Evolutionary conservation across 2,329 filamentous ascomycete species (phyloP), one percentile per base, ranked within the genome.

Genomic region (Fusarium bulbicola): DNA sequence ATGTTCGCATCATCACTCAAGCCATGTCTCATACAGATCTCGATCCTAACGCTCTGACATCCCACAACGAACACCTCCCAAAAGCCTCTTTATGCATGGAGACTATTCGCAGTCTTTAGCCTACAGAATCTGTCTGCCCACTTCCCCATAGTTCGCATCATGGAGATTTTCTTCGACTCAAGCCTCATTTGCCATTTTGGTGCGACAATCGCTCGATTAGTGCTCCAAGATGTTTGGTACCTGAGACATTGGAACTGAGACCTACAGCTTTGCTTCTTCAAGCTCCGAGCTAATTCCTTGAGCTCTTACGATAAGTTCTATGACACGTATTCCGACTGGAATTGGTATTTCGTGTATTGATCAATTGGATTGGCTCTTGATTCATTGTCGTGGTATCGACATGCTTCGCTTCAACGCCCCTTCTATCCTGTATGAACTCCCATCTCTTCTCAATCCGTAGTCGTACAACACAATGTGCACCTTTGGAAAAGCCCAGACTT

Each of bases 211-310:
- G 26, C 3, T 14, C 60, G 63, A 52, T 58, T 54, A 61, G 53
- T 67, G 54, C 46, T 37, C 32, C 69, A 59, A 63, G 47, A 36
- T 28, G 39, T 26, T 66, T 56, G 63, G 63, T 50, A 32, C 60
- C 67, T 73, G 61, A 70, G 71, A 73, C 63, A 70, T 65, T 5
- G 39, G 59, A 69, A 69, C 66, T 69, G 66, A 69, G 66, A 69
- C 66, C 40, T 64, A 43, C 66, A 69, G 65, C 59, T 59, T 58
- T 54, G 50, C 66, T 68, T 46, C 59, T 69, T 53, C 66, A 65
- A 69, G 37, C 52, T 59, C 40, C 45, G 18, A 49, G 50, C 50
- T 40, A 40, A 54, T 10, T 37, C 36, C 52, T 58, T 2, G 21
- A 58, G 45, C 30, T 26, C 40, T 36, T n/a, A 12, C 15, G 40